Evolutionary conservation across 2,329 filamentous ascomycete genomes (phyloP), one percentile per base, ranked within the genome.

Genomic region (Ascochyta rabiei): DNA sequence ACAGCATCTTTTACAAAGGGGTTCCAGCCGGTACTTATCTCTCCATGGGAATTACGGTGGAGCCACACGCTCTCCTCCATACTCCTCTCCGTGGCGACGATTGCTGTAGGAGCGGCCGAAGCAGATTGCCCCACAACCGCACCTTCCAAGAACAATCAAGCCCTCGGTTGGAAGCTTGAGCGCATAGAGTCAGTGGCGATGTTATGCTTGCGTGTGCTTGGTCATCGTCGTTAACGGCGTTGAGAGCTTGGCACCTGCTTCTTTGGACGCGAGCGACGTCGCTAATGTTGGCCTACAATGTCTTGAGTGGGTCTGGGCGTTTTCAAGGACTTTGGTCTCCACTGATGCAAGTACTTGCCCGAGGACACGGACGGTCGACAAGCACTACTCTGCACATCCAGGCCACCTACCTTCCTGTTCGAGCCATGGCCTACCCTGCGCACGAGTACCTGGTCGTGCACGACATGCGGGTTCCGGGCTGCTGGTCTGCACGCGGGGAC

Each of bases 71-170:
- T 19, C 16, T 24, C 26, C 23, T 26, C 31, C 39, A 6, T 44
- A 13, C 12, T 30, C 30, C 37, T 46, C 41, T 28, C 31, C 15
- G 37, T 24, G 46, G 30, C 46, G 1, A 42, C 16, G 41, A 55
- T 46, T 33, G 41, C 37, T 49, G 45, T 41, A 21, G 52, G 40
- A 45, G 26, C 41, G 52, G 37, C 41, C 31, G 18, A 50, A 26
- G 21, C 23, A 42, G 12, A 42, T 50, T 43, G 46, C 52, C 41
- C 52, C 46, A 43, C 52, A 42, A 23, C 52, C 33, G 19, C 48
- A 56, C 53, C 53, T 52, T 56, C 53, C 48, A 56, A 56, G 53
- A 56, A 39, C 10, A 52, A 56, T 48, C 53, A 56, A 56, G 47
- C 48, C 44, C 43, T 52, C 23, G 35, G 26, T 48, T 51, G 30